Evolutionary conservation across 345 rosid genomes (phyloP).

Genomic region (Draba incana): DNA sequence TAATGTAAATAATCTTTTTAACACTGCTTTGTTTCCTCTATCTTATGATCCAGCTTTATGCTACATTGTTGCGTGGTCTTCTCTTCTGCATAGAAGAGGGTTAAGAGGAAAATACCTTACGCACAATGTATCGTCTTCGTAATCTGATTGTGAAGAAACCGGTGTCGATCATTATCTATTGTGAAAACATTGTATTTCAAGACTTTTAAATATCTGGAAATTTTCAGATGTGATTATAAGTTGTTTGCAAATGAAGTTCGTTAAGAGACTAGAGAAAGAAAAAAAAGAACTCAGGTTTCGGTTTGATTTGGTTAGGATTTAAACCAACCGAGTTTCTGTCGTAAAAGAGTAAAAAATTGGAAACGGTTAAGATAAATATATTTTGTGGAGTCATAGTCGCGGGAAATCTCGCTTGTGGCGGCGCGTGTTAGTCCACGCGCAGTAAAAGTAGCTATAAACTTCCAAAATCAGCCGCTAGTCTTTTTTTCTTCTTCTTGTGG

Average conservation of each 20-base stretch:
- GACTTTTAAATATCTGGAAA: slow-evolving; percentile 1
- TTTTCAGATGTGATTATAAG: neutral
- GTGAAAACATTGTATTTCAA: neutral
- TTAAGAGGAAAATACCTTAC: neutral
- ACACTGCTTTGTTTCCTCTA: neutral
- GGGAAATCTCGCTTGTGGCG: slow-evolving; percentile 33
- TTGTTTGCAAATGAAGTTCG: neutral
- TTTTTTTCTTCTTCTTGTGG: neutral
- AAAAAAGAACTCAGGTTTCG: too few species aligned
- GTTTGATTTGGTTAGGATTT: too few species aligned
- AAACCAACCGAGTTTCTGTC: slow-evolving; percentile 10
- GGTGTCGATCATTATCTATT: neutral
- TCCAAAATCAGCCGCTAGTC: slow-evolving; percentile 7
- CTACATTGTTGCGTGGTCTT: slow-evolving; percentile 4
- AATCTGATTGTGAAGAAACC: neutral
- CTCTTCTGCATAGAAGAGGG: neutral
- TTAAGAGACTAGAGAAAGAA: too few species aligned
- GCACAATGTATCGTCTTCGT: neutral
- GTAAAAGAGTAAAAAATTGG: neutral
- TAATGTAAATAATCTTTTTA: neutral
- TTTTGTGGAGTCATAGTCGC: slow-evolving; percentile 7
- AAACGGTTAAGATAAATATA: slow-evolving; percentile 10
- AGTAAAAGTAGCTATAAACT: slow-evolving; percentile 9
- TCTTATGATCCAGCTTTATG: slow-evolving; percentile 14
- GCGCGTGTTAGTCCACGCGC: slow-evolving; percentile 30